Evolutionary conservation across 768 basidiomycete genomes (phyloP).

Genomic region (Nidula microcarpa): DNA sequence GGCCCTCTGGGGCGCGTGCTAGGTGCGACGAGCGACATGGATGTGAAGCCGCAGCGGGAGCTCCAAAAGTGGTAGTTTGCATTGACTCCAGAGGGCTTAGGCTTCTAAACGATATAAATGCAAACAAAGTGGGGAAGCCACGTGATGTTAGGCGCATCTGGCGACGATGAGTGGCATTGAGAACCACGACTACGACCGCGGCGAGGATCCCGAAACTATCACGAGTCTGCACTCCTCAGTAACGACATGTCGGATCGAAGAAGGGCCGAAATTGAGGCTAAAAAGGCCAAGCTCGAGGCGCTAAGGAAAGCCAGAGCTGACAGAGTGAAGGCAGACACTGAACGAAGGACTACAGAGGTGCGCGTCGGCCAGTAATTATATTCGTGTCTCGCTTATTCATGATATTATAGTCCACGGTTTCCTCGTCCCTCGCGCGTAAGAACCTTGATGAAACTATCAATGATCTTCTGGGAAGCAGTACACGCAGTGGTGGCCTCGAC

Average conservation of each 20-base stretch:
- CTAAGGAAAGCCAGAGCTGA: constrained; percentile 76
- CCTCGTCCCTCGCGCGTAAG: constrained; percentile 31
- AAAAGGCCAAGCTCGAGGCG: constrained; percentile 83
- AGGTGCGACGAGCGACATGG: constrained; percentile 49
- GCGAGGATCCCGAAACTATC: neutral
- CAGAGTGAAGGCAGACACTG: constrained; percentile 53
- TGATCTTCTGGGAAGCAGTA: constrained; percentile 48
- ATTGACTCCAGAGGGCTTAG: neutral
- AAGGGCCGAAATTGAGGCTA: constrained; percentile 87
- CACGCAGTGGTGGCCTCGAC: constrained; percentile 37
- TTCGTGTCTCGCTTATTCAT: too few species aligned
- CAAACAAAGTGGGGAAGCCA: too few species aligned
- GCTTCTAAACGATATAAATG: too few species aligned
- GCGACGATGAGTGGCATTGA: too few species aligned
- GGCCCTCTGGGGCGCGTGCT: constrained; percentile 30
- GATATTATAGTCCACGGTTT: too few species aligned
- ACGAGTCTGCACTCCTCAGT: neutral
- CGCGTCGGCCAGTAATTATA: constrained; percentile 2
- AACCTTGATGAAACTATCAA: constrained; percentile 76
- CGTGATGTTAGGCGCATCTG: too few species aligned
- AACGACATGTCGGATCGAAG: constrained; percentile 56
- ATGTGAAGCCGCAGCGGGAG: neutral
- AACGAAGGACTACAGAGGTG: constrained; percentile 37
- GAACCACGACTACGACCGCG: too few species aligned
- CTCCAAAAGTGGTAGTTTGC: neutral